phyloP scores from a whole-genome alignment of 805 yeast species.

The Cyberlindnera mrakii region DNA sequence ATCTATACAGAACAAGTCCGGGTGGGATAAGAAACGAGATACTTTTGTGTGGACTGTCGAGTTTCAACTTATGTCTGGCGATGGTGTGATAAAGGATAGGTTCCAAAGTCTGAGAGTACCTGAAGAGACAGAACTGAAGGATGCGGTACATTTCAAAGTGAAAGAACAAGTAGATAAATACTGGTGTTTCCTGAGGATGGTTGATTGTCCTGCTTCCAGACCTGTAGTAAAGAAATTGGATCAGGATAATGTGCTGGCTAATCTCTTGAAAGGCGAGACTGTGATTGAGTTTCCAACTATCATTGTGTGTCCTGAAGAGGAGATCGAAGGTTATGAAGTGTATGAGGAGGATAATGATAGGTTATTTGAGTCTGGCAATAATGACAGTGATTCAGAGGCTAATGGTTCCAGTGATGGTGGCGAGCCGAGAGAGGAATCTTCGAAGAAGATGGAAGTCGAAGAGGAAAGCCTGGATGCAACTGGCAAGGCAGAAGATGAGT shows the following conservation, averaged over 20 bases:
- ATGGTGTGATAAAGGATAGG: conserved; percentile 23
- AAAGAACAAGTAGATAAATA: conserved; percentile 10
- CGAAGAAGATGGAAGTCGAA: conserved; percentile 1
- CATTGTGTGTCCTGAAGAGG: conserved; percentile 31
- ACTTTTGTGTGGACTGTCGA: conserved; percentile 77
- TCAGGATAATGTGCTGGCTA: conserved; percentile 33
- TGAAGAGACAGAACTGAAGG: conserved; percentile 26
- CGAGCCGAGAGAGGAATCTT: conserved; percentile 12
- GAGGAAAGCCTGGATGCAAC: no score
- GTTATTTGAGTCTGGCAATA: conserved; percentile 8
- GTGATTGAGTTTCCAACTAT: conserved; percentile 80
- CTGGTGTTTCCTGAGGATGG: conserved; percentile 25
- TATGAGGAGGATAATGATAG: conserved; percentile 17
- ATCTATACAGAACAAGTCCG: conserved; percentile 54
- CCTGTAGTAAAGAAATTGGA: conserved; percentile 35
- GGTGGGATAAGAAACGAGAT: conserved; percentile 58
- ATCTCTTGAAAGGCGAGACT: conserved; percentile 45
- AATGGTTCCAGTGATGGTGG: conserved; percentile 10
- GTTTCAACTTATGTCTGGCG: conserved; percentile 44
- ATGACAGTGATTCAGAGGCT: conserved; percentile 7
- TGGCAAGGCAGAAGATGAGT: no score
- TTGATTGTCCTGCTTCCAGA: conserved; percentile 25
- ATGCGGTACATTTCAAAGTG: conserved; percentile 26
- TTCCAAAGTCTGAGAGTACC: conserved; percentile 32
- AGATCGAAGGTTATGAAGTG: conserved; percentile 24